Evolutionary conservation across 2,329 filamentous ascomycete species (phyloP).

Genomic region (Alternaria alternata): DNA sequence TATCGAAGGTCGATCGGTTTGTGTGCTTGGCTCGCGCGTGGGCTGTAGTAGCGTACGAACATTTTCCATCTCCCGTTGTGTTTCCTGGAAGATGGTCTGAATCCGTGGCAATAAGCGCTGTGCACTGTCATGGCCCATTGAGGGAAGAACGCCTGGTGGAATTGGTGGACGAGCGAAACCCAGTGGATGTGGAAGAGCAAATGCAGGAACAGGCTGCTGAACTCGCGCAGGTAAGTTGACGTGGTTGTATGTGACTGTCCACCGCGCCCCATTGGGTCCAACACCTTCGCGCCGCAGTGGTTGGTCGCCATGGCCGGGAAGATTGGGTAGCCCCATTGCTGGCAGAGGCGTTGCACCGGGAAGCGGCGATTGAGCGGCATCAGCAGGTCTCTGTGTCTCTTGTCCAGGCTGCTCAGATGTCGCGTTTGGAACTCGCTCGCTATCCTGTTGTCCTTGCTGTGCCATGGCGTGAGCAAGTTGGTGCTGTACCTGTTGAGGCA

Average conservation of each 20-base stretch:
- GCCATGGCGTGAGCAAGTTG: conserved; percentile 35
- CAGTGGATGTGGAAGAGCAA: conserved; percentile 31
- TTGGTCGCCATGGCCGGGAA: conserved; percentile 44
- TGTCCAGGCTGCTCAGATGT: conserved; percentile 10
- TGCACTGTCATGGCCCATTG: conserved; percentile 14
- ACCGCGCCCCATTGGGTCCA: conserved; percentile 61
- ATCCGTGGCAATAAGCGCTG: conserved; percentile 35
- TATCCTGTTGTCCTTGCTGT: conserved; percentile 22
- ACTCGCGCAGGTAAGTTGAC: conserved; percentile 34
- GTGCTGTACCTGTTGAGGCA: conserved; percentile 37
- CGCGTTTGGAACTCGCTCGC: conserved; percentile 9
- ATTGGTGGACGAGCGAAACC: conserved; percentile 29
- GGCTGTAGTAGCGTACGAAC: conserved; percentile 33
- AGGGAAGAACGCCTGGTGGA: conserved; percentile 22
- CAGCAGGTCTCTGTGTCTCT: conserved; percentile 16
- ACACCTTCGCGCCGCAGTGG: conserved; percentile 60
- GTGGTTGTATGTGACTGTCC: conserved; percentile 63
- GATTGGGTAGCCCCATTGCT: conserved; percentile 8
- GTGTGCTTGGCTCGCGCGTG: conserved; percentile 6
- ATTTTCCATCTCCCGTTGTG: conserved; percentile 45
- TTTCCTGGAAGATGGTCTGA: conserved; percentile 32
- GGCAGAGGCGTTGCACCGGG: conserved; percentile 3
- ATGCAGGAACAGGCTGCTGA: conserved; percentile 25
- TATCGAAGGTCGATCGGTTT: neutral
- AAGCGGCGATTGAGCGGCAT: conserved; percentile 14